Evolutionary conservation across 352 stramenopile genomes (phyloP).

Genomic region (Pythium folliculosum): DNA sequence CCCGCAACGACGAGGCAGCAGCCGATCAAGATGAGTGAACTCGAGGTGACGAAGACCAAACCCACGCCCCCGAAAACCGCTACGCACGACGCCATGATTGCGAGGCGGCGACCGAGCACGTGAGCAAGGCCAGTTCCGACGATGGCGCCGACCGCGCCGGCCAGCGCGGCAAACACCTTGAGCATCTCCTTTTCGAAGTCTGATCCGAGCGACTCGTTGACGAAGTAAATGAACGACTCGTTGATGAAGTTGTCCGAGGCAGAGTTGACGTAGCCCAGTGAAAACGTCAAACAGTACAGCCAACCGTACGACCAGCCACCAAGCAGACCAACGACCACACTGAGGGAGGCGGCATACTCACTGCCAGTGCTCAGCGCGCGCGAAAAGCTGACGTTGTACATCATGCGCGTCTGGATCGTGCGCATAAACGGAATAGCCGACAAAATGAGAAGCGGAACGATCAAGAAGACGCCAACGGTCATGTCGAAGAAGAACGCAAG

Average conservation of each 20-base stretch:
- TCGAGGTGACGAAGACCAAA: conserved; percentile 71
- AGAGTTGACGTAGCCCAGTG: conserved; percentile 81
- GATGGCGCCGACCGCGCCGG: conserved; percentile 51
- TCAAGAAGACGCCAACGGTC: conserved; percentile 74
- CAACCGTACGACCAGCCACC: conserved; percentile 79
- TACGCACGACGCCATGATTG: conserved; percentile 58
- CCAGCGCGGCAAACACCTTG: conserved; percentile 69
- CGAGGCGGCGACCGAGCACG: conserved; percentile 60
- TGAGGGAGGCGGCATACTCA: conserved; percentile 79
- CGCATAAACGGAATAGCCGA: conserved; percentile 88
- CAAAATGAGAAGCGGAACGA: conserved; percentile 69
- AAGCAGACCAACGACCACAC: conserved; percentile 68
- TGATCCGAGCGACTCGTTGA: conserved; percentile 49
- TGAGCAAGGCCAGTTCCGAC: conserved; percentile 55
- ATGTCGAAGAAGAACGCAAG: conserved; percentile 89
- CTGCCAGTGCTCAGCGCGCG: conserved; percentile 79
- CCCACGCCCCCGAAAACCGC: conserved; percentile 65
- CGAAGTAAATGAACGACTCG: conserved; percentile 83
- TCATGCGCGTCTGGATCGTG: conserved; percentile 89
- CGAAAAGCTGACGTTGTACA: conserved; percentile 90
- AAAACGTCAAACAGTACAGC: conserved; percentile 81
- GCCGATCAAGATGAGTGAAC: conserved; percentile 64
- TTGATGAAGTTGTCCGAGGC: conserved; percentile 77
- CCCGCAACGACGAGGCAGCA: conserved; percentile 68
- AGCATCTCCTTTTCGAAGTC: conserved; percentile 66